A percentile compares a stretch with the other conserved stretches of the same genome.
Evolutionary conservation across 192 early-diverging fungal genomes (phyloP).

Genomic region (Dimargaris verticillata): DNA sequence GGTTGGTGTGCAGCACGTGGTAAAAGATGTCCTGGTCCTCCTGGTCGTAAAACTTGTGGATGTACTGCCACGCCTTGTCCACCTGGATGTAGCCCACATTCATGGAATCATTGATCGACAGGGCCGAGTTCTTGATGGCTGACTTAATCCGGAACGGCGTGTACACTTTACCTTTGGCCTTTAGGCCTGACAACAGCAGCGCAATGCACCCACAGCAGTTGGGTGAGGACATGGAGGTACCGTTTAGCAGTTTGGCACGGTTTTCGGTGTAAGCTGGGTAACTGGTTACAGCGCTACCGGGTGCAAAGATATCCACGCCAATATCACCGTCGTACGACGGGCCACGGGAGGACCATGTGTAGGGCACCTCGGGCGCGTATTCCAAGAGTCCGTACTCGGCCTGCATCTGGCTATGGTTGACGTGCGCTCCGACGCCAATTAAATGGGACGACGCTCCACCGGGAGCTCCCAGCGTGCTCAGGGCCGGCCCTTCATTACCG

Average conservation of each 20-base stretch:
- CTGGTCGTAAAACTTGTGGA: slow-evolving; percentile 37
- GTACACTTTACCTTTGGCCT: slow-evolving; percentile 41
- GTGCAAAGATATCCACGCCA: slow-evolving; percentile 68
- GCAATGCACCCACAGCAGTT: slow-evolving; percentile 79
- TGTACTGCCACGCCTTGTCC: slow-evolving; percentile 67
- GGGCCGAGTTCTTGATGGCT: slow-evolving; percentile 57
- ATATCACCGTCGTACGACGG: slow-evolving; percentile 71
- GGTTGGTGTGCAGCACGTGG: slow-evolving; percentile 17
- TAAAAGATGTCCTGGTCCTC: slow-evolving; percentile 56
- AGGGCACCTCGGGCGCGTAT: slow-evolving; percentile 53
- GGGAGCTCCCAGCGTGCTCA: slow-evolving; percentile 71
- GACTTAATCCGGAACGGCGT: slow-evolving; percentile 73
- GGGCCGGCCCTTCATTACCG: slow-evolving; percentile 83
- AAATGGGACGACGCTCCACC: slow-evolving; percentile 53
- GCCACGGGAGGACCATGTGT: slow-evolving; percentile 82
- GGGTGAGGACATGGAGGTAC: slow-evolving; percentile 88
- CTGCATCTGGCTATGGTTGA: slow-evolving; percentile 65
- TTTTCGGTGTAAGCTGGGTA: slow-evolving; percentile 66
- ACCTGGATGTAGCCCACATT: slow-evolving; percentile 75
- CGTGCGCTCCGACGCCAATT: slow-evolving; percentile 88
- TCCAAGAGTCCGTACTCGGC: slow-evolving; percentile 76
- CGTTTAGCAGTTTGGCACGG: slow-evolving; percentile 67
- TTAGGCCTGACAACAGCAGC: slow-evolving; percentile 73
- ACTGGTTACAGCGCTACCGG: slow-evolving; percentile 83
- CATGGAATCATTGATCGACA: slow-evolving; percentile 62